phyloP scores from a whole-genome alignment of 768 basidiomycete genomes.

The Hirschioporus abietinus region DNA sequence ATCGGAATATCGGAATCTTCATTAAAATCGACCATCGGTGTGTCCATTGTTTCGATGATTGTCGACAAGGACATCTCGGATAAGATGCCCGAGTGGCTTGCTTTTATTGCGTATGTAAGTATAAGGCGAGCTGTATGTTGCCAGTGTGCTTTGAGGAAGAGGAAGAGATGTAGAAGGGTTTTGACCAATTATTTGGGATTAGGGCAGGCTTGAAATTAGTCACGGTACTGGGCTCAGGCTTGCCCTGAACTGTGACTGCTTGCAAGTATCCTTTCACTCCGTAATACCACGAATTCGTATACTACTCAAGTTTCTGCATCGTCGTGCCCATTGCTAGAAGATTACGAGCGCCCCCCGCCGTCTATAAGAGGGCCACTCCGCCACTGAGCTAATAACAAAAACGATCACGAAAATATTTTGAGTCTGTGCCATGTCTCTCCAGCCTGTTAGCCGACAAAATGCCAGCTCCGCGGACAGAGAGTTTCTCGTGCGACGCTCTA shows the following conservation, averaged over 20 bases:
- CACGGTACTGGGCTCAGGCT: no score
- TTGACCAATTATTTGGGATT: no score
- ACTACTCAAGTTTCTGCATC: no score
- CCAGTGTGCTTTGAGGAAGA: background rate
- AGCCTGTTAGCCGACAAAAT: background rate
- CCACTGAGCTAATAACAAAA: background rate
- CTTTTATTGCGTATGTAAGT: background rate
- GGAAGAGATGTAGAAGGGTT: no score
- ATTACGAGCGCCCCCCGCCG: no score
- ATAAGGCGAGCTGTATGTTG: background rate
- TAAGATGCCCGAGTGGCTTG: background rate
- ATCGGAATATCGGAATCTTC: conserved; percentile 56
- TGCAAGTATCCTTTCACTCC: no score
- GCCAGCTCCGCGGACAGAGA: conserved; percentile 44
- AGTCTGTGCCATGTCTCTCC: background rate
- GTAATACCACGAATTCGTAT: no score
- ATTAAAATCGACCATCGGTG: conserved; percentile 59
- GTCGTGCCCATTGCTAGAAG: no score
- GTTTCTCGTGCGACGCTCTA: conserved; percentile 59
- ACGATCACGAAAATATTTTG: background rate
- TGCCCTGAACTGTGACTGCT: no score
- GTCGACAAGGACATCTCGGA: conserved; percentile 3
- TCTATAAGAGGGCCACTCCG: no score
- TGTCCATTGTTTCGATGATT: conserved; percentile 46
- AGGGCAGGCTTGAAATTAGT: no score